Evolutionary conservation across 2,329 filamentous ascomycete genomes (phyloP), one percentile per base, ranked within the genome.

Genomic region (Fusarium solani-melongenae): DNA sequence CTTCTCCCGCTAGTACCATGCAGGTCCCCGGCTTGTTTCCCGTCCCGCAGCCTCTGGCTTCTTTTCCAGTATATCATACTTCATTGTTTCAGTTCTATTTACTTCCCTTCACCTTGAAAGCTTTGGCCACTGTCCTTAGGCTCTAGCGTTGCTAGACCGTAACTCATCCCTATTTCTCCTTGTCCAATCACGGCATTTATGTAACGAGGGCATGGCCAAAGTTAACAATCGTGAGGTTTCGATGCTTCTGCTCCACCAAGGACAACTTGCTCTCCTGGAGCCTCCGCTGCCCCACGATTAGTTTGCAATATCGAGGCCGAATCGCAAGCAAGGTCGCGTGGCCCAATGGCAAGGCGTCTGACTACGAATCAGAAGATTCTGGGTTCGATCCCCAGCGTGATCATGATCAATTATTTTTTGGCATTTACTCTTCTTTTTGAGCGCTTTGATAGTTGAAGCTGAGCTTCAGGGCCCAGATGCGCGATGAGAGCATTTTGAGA

Each of bases 361-460:
- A 78, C 78, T 79, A 79, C 78, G 78, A 79, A 79, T 79, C 78
- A 79, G 78, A 76, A 79, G 78, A 79, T 79, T 76, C 71, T 77
- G 76, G 78, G 78, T 79, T 79, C 78, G 77, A 79, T 72, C 78
- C 78, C 78, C 64, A 64, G 62, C 72, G 62, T 73, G 72, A 73
- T 74, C 72, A 74, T 20, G 15, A 51, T 29, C 46, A 6, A 14
- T 20, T 20, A 6, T 9, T 53, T 31, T 31, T 53, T 31, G 46
- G 6, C 3, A 6, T 9, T n/a, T 31, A 14, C 8, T 7, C 11
- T 3, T 31, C 10, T 29, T 49, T 49, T 29, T n/a, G 8, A 51
- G 17, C 17, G 9, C 3, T 4, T 29, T 51, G 46, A 22, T 17
- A 3, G 15, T 7, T 15, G 12, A 5, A 44, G 20, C 11, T 14